phyloP scores from a whole-genome alignment of 805 yeast species.

The Candida stauntonica region DNA sequence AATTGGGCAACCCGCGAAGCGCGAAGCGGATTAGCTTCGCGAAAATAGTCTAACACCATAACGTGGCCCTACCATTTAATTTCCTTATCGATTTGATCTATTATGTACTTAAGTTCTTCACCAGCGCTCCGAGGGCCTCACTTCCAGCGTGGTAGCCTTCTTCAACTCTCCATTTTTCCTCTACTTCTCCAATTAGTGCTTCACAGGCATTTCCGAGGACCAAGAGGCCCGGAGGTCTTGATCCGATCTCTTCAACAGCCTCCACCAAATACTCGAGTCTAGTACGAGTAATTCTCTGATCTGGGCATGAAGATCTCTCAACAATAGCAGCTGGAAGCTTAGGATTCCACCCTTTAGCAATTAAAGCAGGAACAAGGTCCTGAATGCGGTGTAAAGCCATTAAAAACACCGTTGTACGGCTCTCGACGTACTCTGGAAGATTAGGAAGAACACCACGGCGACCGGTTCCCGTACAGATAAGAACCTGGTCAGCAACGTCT shows the following conservation, averaged over 20 bases:
- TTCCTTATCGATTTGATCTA: too few relatives aligned
- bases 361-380: conserved; percentile 46
- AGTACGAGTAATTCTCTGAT: conserved; percentile 81
- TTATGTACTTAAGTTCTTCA: neutral
- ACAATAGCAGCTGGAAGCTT: conserved; percentile 77
- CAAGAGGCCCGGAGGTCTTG: conserved; percentile 89
- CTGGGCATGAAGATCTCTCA: conserved; percentile 91
- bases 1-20: too few relatives aligned
- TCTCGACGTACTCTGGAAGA: conserved; percentile 65
- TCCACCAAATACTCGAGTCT: conserved; percentile 59
- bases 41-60: too few relatives aligned
- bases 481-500: conserved; percentile 86
- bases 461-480: conserved; percentile 94
- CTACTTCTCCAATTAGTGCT: conserved; percentile 31
- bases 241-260: conserved; percentile 73
- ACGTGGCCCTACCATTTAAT: too few relatives aligned
- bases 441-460: conserved; percentile 77
- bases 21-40: too few relatives aligned
- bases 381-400: conserved; percentile 81
- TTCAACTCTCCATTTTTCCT: conserved; percentile 28
- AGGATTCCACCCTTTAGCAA: conserved; percentile 60
- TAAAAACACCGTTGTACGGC: conserved; percentile 80
- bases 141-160: conserved; percentile 32
- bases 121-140: conserved; percentile 1
- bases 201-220: conserved; percentile 79